A percentile compares a stretch with the other conserved stretches of the same genome.
phyloP scores from a whole-genome alignment of 331 rosid genomes.

The Pyrus hybrid region DNA sequence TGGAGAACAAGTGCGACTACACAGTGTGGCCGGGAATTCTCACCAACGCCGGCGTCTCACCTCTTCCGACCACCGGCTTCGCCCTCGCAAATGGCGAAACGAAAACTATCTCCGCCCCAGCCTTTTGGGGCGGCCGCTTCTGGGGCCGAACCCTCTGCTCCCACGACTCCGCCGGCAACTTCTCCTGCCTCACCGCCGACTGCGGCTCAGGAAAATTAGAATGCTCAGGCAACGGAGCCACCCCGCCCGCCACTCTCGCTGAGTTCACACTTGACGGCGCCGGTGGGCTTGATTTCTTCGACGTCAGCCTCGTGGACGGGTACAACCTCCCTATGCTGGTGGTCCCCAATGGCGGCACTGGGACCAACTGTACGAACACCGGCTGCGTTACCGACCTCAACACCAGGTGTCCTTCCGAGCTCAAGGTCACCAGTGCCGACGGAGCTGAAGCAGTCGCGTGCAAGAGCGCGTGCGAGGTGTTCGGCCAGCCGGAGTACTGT shows the following conservation, averaged over 20 bases:
- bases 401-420: conserved; percentile 73
- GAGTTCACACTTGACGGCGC: conserved; percentile 82
- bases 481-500: conserved; percentile 57
- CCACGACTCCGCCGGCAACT: conserved; percentile 62
- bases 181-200: conserved; percentile 83
- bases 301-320: conserved; percentile 91
- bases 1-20: conserved; percentile 74
- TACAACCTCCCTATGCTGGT: conserved; percentile 83
- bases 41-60: conserved; percentile 65
- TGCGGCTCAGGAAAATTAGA: conserved; percentile 73
- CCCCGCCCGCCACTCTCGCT: conserved; percentile 78
- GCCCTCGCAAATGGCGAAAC: conserved; percentile 58
- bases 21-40: conserved; percentile 95
- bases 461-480: conserved; percentile 87
- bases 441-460: conserved; percentile 54
- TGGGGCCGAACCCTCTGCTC: conserved; percentile 88
- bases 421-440: conserved; percentile 41
- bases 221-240: conserved; percentile 66
- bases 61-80: conserved; percentile 67
- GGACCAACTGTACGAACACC: conserved; percentile 50
- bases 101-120: conserved; percentile 40
- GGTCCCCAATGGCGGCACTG: conserved; percentile 60
- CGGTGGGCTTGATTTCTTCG: conserved; percentile 78
- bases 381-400: conserved; percentile 70
- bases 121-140: conserved; percentile 91